A percentile compares a stretch with the other conserved stretches of the same genome.
Evolutionary conservation across 768 basidiomycete species (phyloP).

Genomic region (Hemileccinum impolitum): DNA sequence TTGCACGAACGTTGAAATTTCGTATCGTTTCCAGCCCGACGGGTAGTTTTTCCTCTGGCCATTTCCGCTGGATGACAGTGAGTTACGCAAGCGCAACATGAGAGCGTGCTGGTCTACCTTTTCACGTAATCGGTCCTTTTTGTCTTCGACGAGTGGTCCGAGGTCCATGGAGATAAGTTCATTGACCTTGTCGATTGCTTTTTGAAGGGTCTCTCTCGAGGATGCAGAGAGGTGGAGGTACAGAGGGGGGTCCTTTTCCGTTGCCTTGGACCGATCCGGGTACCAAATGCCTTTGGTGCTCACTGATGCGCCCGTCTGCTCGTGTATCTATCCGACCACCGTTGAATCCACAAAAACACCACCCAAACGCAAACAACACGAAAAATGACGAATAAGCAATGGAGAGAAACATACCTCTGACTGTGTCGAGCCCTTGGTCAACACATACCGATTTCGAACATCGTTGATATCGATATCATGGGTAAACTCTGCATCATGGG

Average conservation of each 20-base stretch:
- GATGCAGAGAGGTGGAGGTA: slow-evolving; percentile 91
- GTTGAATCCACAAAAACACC: slow-evolving; percentile 1
- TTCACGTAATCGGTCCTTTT: slow-evolving; percentile 64
- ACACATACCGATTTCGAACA: slow-evolving; percentile 87
- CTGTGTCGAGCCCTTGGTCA: slow-evolving; percentile 93
- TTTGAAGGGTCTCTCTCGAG: slow-evolving; percentile 60
- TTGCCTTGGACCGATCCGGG: slow-evolving; percentile 87
- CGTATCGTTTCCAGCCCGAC: slow-evolving; percentile 87
- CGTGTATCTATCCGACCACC: slow-evolving; percentile 63
- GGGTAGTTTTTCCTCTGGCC: slow-evolving; percentile 95
- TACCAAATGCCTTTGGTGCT: slow-evolving; percentile 96
- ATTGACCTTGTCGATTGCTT: slow-evolving; percentile 66
- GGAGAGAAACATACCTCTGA: slow-evolving; percentile 60
- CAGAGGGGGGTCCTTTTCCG: slow-evolving; percentile 88
- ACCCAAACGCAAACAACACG: neutral
- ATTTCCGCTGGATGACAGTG: slow-evolving; percentile 66
- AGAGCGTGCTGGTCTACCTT: slow-evolving; percentile 40
- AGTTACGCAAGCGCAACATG: slow-evolving; percentile 2
- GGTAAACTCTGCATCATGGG: slow-evolving; percentile 76
- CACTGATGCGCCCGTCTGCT: slow-evolving; percentile 89
- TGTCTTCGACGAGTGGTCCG: slow-evolving; percentile 78
- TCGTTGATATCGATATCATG: slow-evolving; percentile 98
- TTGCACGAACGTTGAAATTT: slow-evolving; percentile 97
- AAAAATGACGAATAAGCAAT: neutral
- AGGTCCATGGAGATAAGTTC: slow-evolving; percentile 73